Evolutionary conservation across 768 basidiomycete genomes (phyloP), one percentile per base, ranked within the genome.

Genomic region (Imleria badia): DNA sequence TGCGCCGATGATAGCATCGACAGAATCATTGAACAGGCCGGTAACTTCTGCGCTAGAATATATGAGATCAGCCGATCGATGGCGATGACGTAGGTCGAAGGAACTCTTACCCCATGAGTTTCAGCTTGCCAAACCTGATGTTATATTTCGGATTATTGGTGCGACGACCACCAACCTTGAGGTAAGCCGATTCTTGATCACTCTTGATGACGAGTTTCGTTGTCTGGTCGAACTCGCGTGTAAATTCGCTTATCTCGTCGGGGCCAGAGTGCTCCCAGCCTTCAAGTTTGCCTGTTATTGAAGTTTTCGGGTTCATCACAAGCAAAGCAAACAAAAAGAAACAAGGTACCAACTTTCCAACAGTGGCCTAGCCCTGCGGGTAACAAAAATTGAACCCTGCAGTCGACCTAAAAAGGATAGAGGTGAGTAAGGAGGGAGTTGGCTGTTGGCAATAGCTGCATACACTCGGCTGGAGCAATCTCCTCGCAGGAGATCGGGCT

Each of bases 331-430:
- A n/a, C n/a, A n/a, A n/a, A n/a, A n/a, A n/a, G n/a, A n/a, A n/a
- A n/a, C n/a, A n/a, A n/a, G n/a, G n/a, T n/a, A 14, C 43, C 56
- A 54, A 79, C 78, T 56, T 53, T 69, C 60, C 2, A 81, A 61
- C 53, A 72, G 70, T 11, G 59, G 53, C 1, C 62, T 59, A 2
- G 78, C 77, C 35, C 73, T 70, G 12, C 73, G 69, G 20, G 68
- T 78, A 15, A 81, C 77, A 55, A 77, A 79, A 1, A 78, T 70
- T 0, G 80, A 80, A 19, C 80, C 80, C 42, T 74, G 66, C 43
- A 80, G 72, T 29, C 72, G 70, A 64, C 78, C 78, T 80, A 41
- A 15, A 23, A 26, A 8, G 3, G n/a, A 17, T 1, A 19, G 22
- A 34, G 29, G 6, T 34, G 23, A 49, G 23, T 34, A 11, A 14